These are phyloP conservation scores for Sporothrix variecibatus DNA, from an alignment of 2,329 filamentous ascomycete species.

Conservation along the genomic window DNA sequence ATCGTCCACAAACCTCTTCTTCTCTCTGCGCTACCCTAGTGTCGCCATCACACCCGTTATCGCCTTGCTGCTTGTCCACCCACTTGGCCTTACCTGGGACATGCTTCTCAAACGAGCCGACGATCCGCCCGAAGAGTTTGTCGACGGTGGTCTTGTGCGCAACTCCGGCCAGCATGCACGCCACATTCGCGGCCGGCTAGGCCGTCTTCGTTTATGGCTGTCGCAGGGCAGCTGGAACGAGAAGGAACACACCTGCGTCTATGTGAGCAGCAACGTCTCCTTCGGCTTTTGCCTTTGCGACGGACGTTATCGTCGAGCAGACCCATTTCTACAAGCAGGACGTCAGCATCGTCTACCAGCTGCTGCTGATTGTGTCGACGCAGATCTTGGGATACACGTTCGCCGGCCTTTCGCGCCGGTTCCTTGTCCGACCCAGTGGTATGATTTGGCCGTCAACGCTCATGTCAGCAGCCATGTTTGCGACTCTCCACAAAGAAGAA, in stretches of 20 bases:
- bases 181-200: conserved; percentile 37
- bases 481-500: conserved; percentile 79
- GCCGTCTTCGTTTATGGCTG: conserved; percentile 68
- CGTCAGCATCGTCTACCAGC: conserved; percentile 72
- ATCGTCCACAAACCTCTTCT: conserved; percentile 84
- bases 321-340: conserved; percentile 86
- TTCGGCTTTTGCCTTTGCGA: conserved; percentile 90
- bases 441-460: conserved; percentile 93
- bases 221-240: conserved; percentile 82
- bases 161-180: conserved; percentile 12
- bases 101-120: conserved; percentile 66
- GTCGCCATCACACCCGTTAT: conserved; percentile 89
- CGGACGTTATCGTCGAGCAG: conserved; percentile 88
- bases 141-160: conserved; percentile 43
- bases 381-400: conserved; percentile 87
- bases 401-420: conserved; percentile 77
- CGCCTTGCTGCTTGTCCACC: conserved; percentile 80
- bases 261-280: conserved; percentile 86
- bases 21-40: conserved; percentile 86
- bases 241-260: conserved; percentile 86
- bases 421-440: conserved; percentile 79
- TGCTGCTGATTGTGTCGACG: conserved; percentile 80
- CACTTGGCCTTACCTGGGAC: conserved; percentile 80
- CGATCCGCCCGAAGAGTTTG: conserved; percentile 52
- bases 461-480: conserved; percentile 88